Base-by-base conservation (phyloP, 2,329 filamentous ascomycete genomes). In the Botrytis tulipae region DNA sequence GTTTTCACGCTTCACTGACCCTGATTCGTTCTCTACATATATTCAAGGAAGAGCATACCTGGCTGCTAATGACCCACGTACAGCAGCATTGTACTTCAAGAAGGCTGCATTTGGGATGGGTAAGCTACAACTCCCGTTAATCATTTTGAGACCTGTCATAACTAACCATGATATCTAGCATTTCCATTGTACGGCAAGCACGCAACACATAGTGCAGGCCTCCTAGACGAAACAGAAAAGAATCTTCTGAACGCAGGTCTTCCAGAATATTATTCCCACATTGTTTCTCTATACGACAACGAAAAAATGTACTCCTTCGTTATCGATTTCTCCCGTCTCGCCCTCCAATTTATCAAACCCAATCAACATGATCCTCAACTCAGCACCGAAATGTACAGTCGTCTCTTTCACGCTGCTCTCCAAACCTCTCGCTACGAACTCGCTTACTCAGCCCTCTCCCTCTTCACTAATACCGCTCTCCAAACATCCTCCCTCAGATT, bases 201-300 rank as follows among this genome's bases (percentile, higher is more conserved):
- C 18, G 70, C 70, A 48, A 85, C 86, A 29, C 87, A 89, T 76
- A 91, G 88, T 78, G 85, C 87, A 61, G 89, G 90, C 14, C 87
- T 97, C 22, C 86, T 98, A 35, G 90, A 92, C 71, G 89, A 93
- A 37, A 89, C 91, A 3, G 93, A 97, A 77, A 91, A 91, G 86
- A 88, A 87, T 48, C 82, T 89, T 9, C 82, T 92, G 37, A 88
- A 94, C 80, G 89, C 89, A 73, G 96, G 95, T 2, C 86, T 95
- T 59, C 88, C 93, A 8, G 90, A 89, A 76, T 99, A 98, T 83
- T 97, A 97, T 82, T 90, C 91, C 60, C 96, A 99, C 81, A 88
- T 98, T 69, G 88, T 95, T 20, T 87, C 89, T 32, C 86, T 99
- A 1, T 98, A 93, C 80, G 95, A 98, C 81, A 89, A 88, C 77